Conservation (phyloP, 495 filamentous ascomycete species). For the Neurospora pannonica region DNA sequence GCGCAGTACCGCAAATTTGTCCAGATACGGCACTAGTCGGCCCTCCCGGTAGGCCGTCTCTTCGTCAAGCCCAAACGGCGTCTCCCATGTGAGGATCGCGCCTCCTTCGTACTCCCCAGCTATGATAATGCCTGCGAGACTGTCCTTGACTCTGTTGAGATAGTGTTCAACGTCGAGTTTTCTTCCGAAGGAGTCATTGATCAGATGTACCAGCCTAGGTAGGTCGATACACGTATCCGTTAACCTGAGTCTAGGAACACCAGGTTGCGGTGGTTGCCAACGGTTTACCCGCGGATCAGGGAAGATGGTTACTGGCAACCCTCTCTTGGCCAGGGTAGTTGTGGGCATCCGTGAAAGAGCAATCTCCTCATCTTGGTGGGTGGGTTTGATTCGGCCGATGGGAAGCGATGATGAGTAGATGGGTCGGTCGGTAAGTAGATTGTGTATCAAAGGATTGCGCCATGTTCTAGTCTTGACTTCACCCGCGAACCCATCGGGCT, state of each 20-base stretch:
- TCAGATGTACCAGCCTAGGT: constrained; percentile 69
- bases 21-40: constrained; percentile 80
- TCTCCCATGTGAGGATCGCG: constrained; percentile 91
- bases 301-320: constrained; percentile 78
- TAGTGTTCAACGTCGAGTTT: constrained; percentile 79
- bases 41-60: constrained; percentile 42
- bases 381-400: constrained; percentile 41
- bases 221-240: constrained; percentile 76
- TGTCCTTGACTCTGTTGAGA: constrained; percentile 61
- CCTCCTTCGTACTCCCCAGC: constrained; percentile 96
- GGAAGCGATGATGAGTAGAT: constrained; percentile 85
- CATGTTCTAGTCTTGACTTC: constrained; percentile 65
- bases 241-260: constrained; percentile 46
- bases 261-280: constrained; percentile 57
- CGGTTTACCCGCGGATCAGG: constrained; percentile 52
- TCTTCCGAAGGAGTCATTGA: constrained; percentile 88
- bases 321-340: constrained; percentile 81
- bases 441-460: constrained; percentile 92
- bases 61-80: constrained; percentile 48
- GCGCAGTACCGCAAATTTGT: constrained; percentile 94
- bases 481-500: constrained; percentile 40
- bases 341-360: constrained; percentile 26
- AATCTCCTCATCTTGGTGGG: constrained; percentile 4
- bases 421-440: constrained; percentile 91
- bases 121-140: constrained; percentile 82